A percentile compares a stretch with the other conserved stretches of the same genome.
phyloP scores from a whole-genome alignment of 441 rosid genomes.

The Adansonia rubrostipa region DNA sequence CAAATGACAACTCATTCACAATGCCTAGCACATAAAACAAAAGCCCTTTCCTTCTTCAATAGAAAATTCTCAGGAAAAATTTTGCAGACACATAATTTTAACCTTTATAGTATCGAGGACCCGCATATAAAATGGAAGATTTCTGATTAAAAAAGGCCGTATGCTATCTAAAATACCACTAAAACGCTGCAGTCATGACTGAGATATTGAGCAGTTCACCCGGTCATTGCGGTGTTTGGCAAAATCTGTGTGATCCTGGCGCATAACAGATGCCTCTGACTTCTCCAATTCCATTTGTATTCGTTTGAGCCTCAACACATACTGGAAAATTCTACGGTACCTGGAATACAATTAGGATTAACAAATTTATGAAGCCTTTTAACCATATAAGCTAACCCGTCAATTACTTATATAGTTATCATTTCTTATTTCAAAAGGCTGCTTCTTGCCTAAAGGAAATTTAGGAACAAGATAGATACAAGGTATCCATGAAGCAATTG shows the following conservation, averaged over 20 bases:
- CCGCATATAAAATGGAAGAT: constrained; percentile 97
- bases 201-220: constrained; percentile 55
- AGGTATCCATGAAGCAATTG: constrained; percentile 20
- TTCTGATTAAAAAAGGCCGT: constrained; percentile 90
- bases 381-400: constrained; percentile 9
- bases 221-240: constrained; percentile 64
- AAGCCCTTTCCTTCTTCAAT: background rate
- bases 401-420: constrained; percentile 12
- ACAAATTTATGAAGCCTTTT: constrained; percentile 4
- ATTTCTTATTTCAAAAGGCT: constrained; percentile 16
- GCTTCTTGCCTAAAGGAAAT: constrained; percentile 10
- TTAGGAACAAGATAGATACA: constrained; percentile 23
- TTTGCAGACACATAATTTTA: constrained; percentile 14
- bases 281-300: constrained; percentile 97
- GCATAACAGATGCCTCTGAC: constrained; percentile 99
- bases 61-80: constrained; percentile 3
- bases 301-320: constrained; percentile 83
- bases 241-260: constrained; percentile 88
- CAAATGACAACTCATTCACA: background rate
- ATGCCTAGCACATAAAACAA: background rate
- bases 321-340: constrained; percentile 85
- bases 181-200: constrained; percentile 72
- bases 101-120: constrained; percentile 38
- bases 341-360: constrained; percentile 46
- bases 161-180: constrained; percentile 97